Evolutionary conservation across 805 yeast genomes (phyloP).

Genomic region (Dipodascus geniculatus): DNA sequence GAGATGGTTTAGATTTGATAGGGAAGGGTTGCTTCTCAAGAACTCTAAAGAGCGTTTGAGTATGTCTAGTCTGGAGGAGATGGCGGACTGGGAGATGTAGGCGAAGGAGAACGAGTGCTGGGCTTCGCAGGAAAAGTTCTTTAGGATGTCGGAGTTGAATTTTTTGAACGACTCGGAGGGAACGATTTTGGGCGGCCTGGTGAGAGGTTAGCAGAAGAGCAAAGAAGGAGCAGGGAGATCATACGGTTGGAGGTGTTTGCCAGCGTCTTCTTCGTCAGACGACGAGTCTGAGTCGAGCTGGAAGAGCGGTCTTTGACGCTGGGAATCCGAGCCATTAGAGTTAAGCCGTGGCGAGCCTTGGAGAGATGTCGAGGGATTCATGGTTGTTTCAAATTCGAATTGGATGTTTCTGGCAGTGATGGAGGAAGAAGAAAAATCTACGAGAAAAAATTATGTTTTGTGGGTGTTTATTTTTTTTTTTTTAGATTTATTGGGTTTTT

Average conservation of each 20-base stretch:
- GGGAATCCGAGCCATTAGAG: not conserved
- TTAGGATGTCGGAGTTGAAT: not conserved
- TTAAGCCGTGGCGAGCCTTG: not conserved
- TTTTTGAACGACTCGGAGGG: not conserved
- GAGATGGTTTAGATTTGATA: not conserved
- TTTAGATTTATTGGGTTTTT: too few relatives aligned
- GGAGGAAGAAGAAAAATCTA: too few relatives aligned
- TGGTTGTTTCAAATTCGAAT: too few relatives aligned
- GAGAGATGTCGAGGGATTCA: too few relatives aligned
- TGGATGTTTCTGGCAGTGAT: too few relatives aligned
- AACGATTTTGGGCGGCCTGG: not conserved
- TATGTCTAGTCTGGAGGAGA: constrained; percentile 64
- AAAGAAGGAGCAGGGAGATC: not conserved
- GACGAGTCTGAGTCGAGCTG: not conserved
- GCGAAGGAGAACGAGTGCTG: constrained; percentile 81
- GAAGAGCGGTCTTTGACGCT: not conserved
- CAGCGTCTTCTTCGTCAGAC: not conserved
- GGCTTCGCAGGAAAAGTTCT: constrained; percentile 56
- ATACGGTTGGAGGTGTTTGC: not conserved
- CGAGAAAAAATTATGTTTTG: too few relatives aligned
- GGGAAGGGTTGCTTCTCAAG: constrained; percentile 30
- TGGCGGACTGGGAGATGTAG: constrained; percentile 66
- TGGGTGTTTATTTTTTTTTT: too few relatives aligned
- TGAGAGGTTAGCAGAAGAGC: not conserved
- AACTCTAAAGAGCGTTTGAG: constrained; percentile 26